These are phyloP conservation scores for Geoglossum cookeanum DNA, from an alignment of 2,329 filamentous ascomycete genomes.

Conservation along the genomic window DNA sequence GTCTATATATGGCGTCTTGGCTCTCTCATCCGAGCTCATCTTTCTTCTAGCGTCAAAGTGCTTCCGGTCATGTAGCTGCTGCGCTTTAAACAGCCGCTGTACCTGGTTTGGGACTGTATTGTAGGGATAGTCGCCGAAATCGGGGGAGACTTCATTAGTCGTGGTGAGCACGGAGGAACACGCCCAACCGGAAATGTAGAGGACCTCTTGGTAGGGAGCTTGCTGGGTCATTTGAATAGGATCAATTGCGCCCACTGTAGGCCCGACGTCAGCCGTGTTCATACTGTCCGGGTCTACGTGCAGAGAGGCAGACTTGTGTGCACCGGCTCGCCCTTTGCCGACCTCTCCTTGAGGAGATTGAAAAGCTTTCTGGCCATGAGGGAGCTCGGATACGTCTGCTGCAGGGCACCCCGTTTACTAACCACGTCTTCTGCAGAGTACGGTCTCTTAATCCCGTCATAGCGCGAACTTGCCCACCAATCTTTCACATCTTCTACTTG, in stretches of 20 bases:
- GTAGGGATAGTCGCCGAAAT: constrained; percentile 97
- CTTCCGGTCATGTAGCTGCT: constrained; percentile 91
- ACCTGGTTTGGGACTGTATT: constrained; percentile 98
- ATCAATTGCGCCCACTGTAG: constrained; percentile 81
- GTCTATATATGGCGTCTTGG: constrained; percentile 64
- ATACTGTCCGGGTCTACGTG: constrained; percentile 4
- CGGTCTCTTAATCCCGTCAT: constrained; percentile 73
- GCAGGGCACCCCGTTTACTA: constrained; percentile 73
- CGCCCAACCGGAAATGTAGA: constrained; percentile 95
- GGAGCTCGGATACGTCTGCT: constrained; percentile 79
- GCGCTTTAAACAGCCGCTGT: constrained; percentile 85
- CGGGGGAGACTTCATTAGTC: constrained; percentile 92
- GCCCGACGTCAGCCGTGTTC: background rate
- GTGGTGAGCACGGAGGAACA: constrained; percentile 83
- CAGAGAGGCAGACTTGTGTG: constrained; percentile 54
- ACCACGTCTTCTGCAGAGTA: constrained; percentile 85
- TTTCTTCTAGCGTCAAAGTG: constrained; percentile 76
- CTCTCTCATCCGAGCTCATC: constrained; percentile 53
- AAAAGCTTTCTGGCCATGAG: constrained; percentile 92
- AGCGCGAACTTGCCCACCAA: constrained; percentile 81
- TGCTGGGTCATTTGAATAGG: constrained; percentile 99
- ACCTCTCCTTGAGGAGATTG: constrained; percentile 62
- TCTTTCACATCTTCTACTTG: constrained; percentile 70
- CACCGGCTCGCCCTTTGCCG: constrained; percentile 64
- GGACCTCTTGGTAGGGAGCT: constrained; percentile 82